A percentile compares a stretch with the other conserved stretches of the same genome.
Conservation (phyloP, 768 basidiomycete genomes). For the Macrolepiota fuliginosa region DNA sequence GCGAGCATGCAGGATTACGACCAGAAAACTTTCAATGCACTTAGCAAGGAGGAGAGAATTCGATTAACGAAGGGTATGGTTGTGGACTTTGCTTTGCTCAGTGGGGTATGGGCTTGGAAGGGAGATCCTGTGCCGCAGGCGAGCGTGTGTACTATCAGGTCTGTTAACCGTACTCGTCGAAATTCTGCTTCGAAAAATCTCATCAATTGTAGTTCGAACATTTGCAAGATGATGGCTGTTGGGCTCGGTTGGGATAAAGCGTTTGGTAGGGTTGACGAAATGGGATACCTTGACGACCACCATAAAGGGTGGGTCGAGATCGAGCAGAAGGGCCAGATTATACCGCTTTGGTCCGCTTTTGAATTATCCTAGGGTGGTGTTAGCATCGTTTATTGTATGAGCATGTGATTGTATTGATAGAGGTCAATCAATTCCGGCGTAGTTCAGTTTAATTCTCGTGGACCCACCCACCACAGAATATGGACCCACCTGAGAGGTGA, state of each 20-base stretch:
- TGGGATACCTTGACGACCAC: constrained; percentile 45
- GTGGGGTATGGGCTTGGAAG: constrained; percentile 54
- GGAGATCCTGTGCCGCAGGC: constrained; percentile 47
- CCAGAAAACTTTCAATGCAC: constrained; percentile 46
- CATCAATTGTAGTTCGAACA: constrained; percentile 45
- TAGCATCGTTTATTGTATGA: neutral
- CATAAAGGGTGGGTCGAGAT: constrained; percentile 61
- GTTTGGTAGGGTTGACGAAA: constrained; percentile 49
- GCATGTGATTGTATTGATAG: too few relatives aligned
- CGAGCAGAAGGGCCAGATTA: constrained; percentile 53
- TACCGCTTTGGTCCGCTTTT: constrained; percentile 60
- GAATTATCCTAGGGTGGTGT: constrained; percentile 46
- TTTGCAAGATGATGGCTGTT: constrained; percentile 58
- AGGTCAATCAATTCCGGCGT: too few relatives aligned
- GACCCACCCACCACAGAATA: too few relatives aligned
- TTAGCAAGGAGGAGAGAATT: constrained; percentile 39
- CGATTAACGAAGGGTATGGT: constrained; percentile 61
- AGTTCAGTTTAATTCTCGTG: too few relatives aligned
- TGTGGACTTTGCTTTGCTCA: constrained; percentile 65
- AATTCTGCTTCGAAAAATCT: constrained; percentile 1
- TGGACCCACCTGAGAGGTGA: too few relatives aligned
- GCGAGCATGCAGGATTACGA: constrained; percentile 53
- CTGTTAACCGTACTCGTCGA: constrained; percentile 14
- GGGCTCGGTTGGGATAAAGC: constrained; percentile 64
- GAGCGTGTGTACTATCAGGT: constrained; percentile 60